phyloP scores from a whole-genome alignment of 2,329 filamentous ascomycete genomes.

The Cryphonectria carpinicola region DNA sequence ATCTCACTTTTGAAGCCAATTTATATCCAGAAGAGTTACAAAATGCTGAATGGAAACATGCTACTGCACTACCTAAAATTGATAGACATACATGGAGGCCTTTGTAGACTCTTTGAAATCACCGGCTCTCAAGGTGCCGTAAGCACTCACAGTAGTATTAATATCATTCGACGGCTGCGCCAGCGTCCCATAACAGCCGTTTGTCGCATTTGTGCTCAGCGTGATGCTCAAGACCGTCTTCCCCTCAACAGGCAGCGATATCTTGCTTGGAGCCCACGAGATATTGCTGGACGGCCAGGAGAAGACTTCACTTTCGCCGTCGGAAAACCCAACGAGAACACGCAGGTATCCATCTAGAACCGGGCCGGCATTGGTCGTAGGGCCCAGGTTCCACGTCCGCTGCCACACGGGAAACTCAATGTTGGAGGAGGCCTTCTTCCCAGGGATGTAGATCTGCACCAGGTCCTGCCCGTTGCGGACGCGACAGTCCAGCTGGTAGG shows the following conservation, averaged over 20 bases:
- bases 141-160: neutral
- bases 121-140: neutral
- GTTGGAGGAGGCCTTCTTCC: neutral
- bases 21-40: neutral
- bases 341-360: neutral
- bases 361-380: neutral
- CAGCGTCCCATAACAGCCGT: neutral
- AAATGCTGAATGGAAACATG: neutral
- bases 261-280: neutral
- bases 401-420: slow-evolving; percentile 1
- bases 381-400: neutral
- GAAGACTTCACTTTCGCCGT: neutral
- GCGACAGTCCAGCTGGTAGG: neutral
- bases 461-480: neutral
- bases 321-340: neutral
- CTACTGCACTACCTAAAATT: neutral
- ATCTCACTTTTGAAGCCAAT: no score
- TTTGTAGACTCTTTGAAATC: neutral
- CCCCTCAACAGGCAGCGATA: neutral
- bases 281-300: neutral
- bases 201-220: neutral
- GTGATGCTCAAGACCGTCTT: neutral
- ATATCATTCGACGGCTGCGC: neutral
- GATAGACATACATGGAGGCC: neutral
- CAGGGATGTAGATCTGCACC: neutral